Evolutionary conservation across 176 grass and related monocot species (phyloP).

Genomic region (Typha latifolia): DNA sequence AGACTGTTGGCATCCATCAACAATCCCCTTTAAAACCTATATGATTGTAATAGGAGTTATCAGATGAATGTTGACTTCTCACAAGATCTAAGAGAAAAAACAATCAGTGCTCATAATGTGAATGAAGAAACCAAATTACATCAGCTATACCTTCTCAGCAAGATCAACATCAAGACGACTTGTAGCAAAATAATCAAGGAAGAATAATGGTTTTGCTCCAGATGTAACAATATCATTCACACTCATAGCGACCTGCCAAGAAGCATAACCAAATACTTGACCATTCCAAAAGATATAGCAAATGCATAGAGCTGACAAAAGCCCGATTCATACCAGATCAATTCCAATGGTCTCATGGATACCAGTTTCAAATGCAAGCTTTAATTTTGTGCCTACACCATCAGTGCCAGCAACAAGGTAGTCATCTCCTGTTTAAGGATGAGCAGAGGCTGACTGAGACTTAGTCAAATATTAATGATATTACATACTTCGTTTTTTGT

Average conservation of each 20-base stretch:
- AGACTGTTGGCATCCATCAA: slow-evolving; percentile 77
- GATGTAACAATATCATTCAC: slow-evolving; percentile 96
- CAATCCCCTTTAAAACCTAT: slow-evolving; percentile 90
- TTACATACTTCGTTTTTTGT: too few species aligned
- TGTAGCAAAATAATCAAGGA: slow-evolving; percentile 87
- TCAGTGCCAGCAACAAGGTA: slow-evolving; percentile 83
- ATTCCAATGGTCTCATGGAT: slow-evolving; percentile 95
- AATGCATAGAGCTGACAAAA: neutral
- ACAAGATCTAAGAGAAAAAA: neutral
- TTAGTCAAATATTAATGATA: neutral
- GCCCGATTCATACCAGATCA: slow-evolving; percentile 49
- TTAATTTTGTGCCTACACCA: slow-evolving; percentile 90
- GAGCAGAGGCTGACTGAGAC: neutral
- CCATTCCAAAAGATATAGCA: neutral
- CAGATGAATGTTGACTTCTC: neutral
- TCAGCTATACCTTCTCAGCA: slow-evolving; percentile 61
- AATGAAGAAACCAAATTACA: neutral
- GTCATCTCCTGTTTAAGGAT: slow-evolving; percentile 40
- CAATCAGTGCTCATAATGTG: neutral
- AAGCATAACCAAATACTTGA: slow-evolving; percentile 2
- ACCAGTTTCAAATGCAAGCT: slow-evolving; percentile 93
- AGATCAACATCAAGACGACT: slow-evolving; percentile 92
- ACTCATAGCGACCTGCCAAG: slow-evolving; percentile 82
- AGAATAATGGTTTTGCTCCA: slow-evolving; percentile 86
- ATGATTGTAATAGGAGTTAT: slow-evolving; percentile 1